Percentiles rank a stretch among this genome's conserved stretches.
These are phyloP conservation scores for Mucor ambiguus DNA, from an alignment of 371 early-diverging fungal genomes.

Conservation along the genomic window DNA sequence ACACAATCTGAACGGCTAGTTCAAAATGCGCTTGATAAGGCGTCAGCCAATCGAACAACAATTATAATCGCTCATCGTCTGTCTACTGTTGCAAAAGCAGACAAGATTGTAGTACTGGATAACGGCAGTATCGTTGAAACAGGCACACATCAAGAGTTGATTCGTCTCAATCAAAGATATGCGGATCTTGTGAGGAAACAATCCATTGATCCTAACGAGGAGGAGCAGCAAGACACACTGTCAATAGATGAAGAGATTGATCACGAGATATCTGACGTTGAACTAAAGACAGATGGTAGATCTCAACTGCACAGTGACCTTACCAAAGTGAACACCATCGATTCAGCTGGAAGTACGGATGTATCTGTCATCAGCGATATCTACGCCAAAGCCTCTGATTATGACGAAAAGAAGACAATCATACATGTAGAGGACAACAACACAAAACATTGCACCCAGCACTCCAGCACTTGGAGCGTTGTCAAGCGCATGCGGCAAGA, in stretches of 20 bases:
- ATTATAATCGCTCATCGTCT: conserved; percentile 88
- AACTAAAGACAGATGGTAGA: neutral
- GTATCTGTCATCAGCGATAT: conserved; percentile 29
- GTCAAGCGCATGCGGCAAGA: conserved; percentile 30
- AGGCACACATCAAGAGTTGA: conserved; percentile 64
- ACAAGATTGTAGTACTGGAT: conserved; percentile 75
- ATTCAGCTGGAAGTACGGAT: neutral
- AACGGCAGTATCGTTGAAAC: conserved; percentile 66
- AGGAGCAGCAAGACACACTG: neutral
- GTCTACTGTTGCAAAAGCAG: conserved; percentile 73
- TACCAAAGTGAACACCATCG: neutral
- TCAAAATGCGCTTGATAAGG: conserved; percentile 72
- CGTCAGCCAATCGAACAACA: conserved; percentile 74
- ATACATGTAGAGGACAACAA: conserved; percentile 14
- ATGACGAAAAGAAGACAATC: conserved; percentile 33
- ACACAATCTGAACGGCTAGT: conserved; percentile 81
- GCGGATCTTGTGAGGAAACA: conserved; percentile 51
- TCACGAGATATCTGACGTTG: conserved; percentile 8
- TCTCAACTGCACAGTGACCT: neutral
- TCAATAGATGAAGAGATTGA: conserved; percentile 13
- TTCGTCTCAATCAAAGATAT: conserved; percentile 43
- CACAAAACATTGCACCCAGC: conserved; percentile 6
- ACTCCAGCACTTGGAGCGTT: conserved; percentile 38
- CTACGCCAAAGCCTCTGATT: conserved; percentile 37
- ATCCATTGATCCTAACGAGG: neutral